Evolutionary conservation across 257 asterid genomes (phyloP).

Genomic region (Penstemon barbatus): DNA sequence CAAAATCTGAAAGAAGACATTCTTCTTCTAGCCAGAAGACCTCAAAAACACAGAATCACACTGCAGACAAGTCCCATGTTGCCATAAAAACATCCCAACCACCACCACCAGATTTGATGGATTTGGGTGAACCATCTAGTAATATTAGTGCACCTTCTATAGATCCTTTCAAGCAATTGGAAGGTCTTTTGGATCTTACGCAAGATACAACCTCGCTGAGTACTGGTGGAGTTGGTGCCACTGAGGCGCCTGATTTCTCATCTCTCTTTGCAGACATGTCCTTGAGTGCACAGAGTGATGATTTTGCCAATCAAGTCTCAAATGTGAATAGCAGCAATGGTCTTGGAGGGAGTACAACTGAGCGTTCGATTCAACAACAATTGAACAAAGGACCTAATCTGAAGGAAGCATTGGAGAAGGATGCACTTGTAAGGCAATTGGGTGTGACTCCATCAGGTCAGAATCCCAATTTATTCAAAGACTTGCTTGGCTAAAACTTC

Average conservation of each 20-base stretch:
- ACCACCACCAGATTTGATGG: conserved; percentile 88
- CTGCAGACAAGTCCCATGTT: conserved; percentile 48
- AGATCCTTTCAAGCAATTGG: conserved; percentile 90
- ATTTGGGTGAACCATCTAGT: conserved; percentile 70
- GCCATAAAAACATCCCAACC: conserved; percentile 56
- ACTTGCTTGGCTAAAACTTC: conserved; percentile 63
- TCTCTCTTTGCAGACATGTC: conserved; percentile 65
- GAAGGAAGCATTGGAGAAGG: conserved; percentile 82
- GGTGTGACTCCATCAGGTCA: conserved; percentile 86
- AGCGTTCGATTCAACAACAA: conserved; percentile 37
- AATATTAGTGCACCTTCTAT: conserved; percentile 41
- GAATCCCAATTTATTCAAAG: conserved; percentile 84
- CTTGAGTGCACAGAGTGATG: conserved; percentile 38
- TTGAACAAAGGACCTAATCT: conserved; percentile 65
- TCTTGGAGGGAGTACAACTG: conserved; percentile 35
- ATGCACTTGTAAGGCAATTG: conserved; percentile 88
- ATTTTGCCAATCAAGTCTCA: conserved; percentile 31
- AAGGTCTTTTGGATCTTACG: conserved; percentile 72
- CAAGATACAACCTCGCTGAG: conserved; percentile 42
- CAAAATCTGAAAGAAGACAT: conserved; percentile 60
- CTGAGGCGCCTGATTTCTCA: conserved; percentile 55
- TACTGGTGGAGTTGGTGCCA: conserved; percentile 38
- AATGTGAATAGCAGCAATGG: conserved; percentile 42
- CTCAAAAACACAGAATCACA: conserved; percentile 43
- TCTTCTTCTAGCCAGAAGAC: conserved; percentile 51